Conservation (phyloP, 768 basidiomycete genomes). For the Podaxis rugospora region DNA sequence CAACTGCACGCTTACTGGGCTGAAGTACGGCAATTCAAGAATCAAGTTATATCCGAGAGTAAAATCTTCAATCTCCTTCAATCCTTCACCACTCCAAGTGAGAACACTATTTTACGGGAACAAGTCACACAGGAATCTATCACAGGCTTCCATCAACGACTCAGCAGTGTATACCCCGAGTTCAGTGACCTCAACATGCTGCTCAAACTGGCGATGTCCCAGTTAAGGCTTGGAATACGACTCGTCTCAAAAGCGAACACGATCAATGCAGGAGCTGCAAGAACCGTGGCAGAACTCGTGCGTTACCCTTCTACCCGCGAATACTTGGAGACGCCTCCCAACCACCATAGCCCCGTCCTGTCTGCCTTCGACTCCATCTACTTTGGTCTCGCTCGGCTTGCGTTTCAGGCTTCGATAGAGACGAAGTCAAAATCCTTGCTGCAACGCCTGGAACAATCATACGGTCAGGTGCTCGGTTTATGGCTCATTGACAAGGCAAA, state of each 20-base stretch:
- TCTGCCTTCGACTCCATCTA: slow-evolving; percentile 39
- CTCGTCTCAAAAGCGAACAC: slow-evolving; percentile 19
- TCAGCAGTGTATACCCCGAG: slow-evolving; percentile 63
- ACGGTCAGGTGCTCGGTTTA: slow-evolving; percentile 69
- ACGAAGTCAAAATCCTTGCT: slow-evolving; percentile 27
- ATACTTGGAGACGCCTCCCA: neutral
- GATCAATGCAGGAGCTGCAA: slow-evolving; percentile 18
- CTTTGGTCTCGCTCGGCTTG: slow-evolving; percentile 43
- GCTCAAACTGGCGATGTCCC: slow-evolving; percentile 59
- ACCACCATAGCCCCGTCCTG: slow-evolving; percentile 21
- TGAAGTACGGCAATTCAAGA: slow-evolving; percentile 72
- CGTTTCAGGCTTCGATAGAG: slow-evolving; percentile 40
- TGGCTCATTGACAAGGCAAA: slow-evolving; percentile 82
- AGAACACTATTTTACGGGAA: slow-evolving; percentile 46
- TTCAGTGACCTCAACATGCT: slow-evolving; percentile 68
- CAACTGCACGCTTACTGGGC: slow-evolving; percentile 65
- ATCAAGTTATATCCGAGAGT: slow-evolving; percentile 40
- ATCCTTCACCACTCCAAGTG: neutral
- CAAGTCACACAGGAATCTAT: slow-evolving; percentile 76
- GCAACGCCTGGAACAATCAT: slow-evolving; percentile 41
- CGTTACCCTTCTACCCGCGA: slow-evolving; percentile 48
- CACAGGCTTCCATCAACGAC: slow-evolving; percentile 68
- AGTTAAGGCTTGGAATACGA: slow-evolving; percentile 71
- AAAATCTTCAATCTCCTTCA: slow-evolving; percentile 27
- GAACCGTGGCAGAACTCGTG: slow-evolving; percentile 30